Percentiles rank a stretch among this genome's conserved stretches.
Evolutionary conservation across 1,139 yeast genomes (phyloP).

Genomic region (Taphrina wiesneri): DNA sequence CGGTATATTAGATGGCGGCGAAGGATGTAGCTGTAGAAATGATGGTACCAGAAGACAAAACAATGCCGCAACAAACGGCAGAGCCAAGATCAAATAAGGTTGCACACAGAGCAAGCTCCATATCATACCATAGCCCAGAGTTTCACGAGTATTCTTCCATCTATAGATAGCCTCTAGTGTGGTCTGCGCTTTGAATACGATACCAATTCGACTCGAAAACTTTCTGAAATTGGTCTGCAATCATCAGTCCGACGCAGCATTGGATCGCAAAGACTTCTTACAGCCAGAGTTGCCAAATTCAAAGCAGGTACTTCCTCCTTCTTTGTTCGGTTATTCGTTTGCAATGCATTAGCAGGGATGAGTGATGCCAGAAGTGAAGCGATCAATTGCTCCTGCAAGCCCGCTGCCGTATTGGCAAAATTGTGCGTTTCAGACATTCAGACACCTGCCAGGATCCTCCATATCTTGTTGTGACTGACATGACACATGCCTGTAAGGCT

Average conservation of each 20-base stretch:
- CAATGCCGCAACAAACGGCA: constrained; percentile 62
- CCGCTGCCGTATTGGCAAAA: not conserved
- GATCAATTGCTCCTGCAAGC: constrained; percentile 28
- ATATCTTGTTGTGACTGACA: too few relatives aligned
- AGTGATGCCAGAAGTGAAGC: constrained; percentile 29
- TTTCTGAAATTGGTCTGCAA: constrained; percentile 22
- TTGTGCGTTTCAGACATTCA: not conserved
- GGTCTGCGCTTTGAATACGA: constrained; percentile 22
- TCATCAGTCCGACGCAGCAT: not conserved
- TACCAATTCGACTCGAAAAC: constrained; percentile 26
- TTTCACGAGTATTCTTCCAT: constrained; percentile 27
- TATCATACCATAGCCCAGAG: constrained; percentile 28
- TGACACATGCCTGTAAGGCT: too few relatives aligned
- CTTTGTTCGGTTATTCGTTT: not conserved
- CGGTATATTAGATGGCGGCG: constrained; percentile 43
- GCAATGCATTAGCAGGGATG: constrained; percentile 20
- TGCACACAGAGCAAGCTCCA: constrained; percentile 50
- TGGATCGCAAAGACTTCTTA: not conserved
- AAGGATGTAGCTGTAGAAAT: constrained; percentile 69
- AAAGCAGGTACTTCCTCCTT: constrained; percentile 21
- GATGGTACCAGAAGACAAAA: constrained; percentile 70
- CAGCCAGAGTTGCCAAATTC: constrained; percentile 20
- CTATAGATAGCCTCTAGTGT: constrained; percentile 5
- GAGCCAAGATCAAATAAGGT: constrained; percentile 66
- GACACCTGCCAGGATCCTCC: not conserved